A percentile compares a stretch with the other conserved stretches of the same genome.
phyloP scores from a whole-genome alignment of 2,329 filamentous ascomycete genomes.

The Trichoderma sp. region DNA sequence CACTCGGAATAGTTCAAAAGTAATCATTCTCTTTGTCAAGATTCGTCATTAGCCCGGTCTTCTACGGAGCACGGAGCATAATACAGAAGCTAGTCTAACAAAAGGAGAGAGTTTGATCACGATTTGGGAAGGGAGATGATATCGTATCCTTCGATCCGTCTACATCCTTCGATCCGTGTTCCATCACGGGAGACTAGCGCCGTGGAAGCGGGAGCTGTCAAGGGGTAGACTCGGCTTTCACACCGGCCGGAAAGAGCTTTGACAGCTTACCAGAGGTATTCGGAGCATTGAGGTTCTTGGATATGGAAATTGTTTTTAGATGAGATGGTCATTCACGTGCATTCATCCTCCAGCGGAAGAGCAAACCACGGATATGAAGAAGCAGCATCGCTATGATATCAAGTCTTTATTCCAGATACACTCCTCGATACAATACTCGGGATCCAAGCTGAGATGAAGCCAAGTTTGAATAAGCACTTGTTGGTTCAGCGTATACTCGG shows the following conservation, averaged over 20 bases:
- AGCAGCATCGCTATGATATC: neutral
- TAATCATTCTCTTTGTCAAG: neutral
- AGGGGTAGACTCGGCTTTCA: constrained; percentile 7
- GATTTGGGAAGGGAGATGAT: neutral
- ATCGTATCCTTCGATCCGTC: neutral
- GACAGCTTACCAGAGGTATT: neutral
- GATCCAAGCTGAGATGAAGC: neutral
- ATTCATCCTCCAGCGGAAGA: neutral
- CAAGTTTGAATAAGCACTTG: neutral
- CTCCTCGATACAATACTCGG: neutral
- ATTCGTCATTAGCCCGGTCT: neutral
- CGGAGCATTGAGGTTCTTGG: neutral
- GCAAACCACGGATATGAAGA: neutral
- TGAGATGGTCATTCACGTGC: neutral
- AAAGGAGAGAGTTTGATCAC: neutral
- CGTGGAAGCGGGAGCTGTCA: neutral
- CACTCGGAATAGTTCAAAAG: neutral
- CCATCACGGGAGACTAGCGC: neutral
- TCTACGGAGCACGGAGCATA: neutral
- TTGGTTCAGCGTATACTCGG: neutral
- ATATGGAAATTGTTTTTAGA: neutral
- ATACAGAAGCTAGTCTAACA: neutral
- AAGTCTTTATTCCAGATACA: neutral
- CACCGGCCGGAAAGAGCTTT: neutral
- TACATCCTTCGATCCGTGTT: constrained; percentile 1